A percentile compares a stretch with the other conserved stretches of the same genome.
These are phyloP conservation scores for Mycena rosella DNA, from an alignment of 768 basidiomycete species.

Conservation along the genomic window DNA sequence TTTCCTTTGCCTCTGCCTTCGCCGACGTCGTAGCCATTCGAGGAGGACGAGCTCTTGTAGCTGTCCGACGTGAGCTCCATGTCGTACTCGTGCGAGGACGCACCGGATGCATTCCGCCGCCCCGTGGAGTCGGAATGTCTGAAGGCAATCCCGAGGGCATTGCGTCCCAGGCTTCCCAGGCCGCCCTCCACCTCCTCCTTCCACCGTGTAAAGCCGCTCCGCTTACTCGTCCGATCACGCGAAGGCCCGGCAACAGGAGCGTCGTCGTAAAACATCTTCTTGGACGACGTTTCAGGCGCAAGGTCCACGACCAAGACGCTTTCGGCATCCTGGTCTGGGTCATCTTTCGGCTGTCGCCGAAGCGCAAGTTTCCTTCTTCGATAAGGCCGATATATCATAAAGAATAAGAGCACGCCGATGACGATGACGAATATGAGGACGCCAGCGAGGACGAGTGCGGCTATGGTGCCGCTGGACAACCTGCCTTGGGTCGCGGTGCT, in stretches of 20 bases:
- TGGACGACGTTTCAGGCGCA: slow-evolving; percentile 27
- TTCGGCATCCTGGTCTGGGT: slow-evolving; percentile 38
- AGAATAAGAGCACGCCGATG: slow-evolving; percentile 55
- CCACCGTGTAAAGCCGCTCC: slow-evolving; percentile 59
- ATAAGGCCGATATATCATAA: slow-evolving; percentile 63
- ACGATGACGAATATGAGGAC: slow-evolving; percentile 64
- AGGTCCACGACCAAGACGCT: slow-evolving; percentile 34
- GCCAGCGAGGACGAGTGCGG: slow-evolving; percentile 71
- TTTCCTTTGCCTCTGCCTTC: slow-evolving; percentile 54
- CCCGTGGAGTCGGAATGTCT: slow-evolving; percentile 52
- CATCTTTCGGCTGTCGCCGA: slow-evolving; percentile 26
- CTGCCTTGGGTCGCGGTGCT: slow-evolving; percentile 35
- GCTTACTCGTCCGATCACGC: slow-evolving; percentile 45
- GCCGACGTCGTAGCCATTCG: slow-evolving; percentile 40
- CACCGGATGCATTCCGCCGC: slow-evolving; percentile 36
- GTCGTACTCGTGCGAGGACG: slow-evolving; percentile 39
- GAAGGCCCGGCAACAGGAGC: slow-evolving; percentile 28
- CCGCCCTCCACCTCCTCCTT: slow-evolving; percentile 55
- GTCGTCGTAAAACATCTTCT: slow-evolving; percentile 25
- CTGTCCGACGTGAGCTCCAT: slow-evolving; percentile 41
- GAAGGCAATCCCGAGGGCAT: slow-evolving; percentile 54
- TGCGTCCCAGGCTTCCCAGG: slow-evolving; percentile 45
- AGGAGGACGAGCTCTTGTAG: slow-evolving; percentile 45
- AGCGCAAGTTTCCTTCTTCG: slow-evolving; percentile 44
- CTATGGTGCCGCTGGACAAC: slow-evolving; percentile 69